phyloP scores from a whole-genome alignment of 208 protist species.

The Entamoeba histolytica region DNA sequence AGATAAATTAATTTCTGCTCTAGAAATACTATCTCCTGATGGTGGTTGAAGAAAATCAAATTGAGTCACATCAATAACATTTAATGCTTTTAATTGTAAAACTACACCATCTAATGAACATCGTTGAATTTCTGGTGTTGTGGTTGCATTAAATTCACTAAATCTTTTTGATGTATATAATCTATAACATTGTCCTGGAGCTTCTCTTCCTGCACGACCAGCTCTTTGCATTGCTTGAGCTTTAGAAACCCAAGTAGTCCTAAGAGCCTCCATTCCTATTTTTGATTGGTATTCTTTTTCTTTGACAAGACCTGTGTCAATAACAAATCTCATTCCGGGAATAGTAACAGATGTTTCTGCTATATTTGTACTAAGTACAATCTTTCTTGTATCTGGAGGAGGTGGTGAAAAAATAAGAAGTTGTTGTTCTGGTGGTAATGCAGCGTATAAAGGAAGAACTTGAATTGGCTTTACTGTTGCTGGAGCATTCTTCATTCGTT shows the following conservation, averaged over 20 bases:
- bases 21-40: not conserved
- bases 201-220: conserved; percentile 5
- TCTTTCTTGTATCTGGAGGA: conserved; percentile 14
- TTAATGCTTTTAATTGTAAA: not conserved
- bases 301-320: conserved; percentile 21
- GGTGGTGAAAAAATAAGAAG: not conserved
- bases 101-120: not conserved
- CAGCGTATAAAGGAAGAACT: not conserved
- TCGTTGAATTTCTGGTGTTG: not conserved
- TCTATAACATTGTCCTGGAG: not conserved
- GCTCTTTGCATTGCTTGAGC: conserved; percentile 4
- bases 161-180: not conserved
- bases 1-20: not conserved
- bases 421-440: not conserved
- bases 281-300: conserved; percentile 2
- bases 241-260: not conserved
- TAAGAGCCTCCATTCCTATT: conserved; percentile 3
- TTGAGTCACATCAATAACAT: not conserved
- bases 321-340: conserved; percentile 11
- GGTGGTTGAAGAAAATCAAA: not conserved
- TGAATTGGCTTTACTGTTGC: not conserved
- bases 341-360: conserved; percentile 27
- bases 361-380: conserved; percentile 27
- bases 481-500: not conserved
- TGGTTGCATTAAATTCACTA: conserved; percentile 27